Base-by-base conservation (phyloP, 331 rosid genomes). In the Saraca asoca region DNA sequence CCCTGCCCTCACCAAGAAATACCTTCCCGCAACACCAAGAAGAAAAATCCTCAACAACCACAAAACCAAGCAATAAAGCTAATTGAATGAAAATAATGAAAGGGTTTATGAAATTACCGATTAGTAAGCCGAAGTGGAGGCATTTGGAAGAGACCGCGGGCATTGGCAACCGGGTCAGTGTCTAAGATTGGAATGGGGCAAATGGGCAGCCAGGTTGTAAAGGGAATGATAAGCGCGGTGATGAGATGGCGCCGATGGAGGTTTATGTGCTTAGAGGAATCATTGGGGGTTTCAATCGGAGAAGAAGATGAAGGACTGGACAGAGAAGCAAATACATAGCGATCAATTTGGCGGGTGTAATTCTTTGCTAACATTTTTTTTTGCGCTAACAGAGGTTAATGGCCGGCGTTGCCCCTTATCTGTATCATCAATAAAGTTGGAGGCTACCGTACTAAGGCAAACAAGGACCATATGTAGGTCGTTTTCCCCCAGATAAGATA, bases 111-210 rank as follows among this genome's bases (percentile, higher is more conserved):
- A 71, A 76, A 78, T 72, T 78, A 85, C 91, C 95, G 82, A 70
- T 90, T 93, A 71, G 17, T 57, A 46, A 90, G 94, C 68, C 95
- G 85, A 44, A 75, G 64, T 19, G 98, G 98, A 20, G 98, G 98
- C 96, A 87, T 90, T 64, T 79, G 91, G 77, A 90, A 85, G 73
- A 93, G 96, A 24, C 98, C 98, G 1, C 91, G 78, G 7, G 98
- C 96, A 46, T 16, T 62, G 20, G 90, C 95, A 5, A 53, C 75
- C 2, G 86, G 83, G 7, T 45, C 75, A 1, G 86, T 81, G 7
- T 71, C 73, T 39, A 80, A 42, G 0, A 56, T 7, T 59, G 49
- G 68, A 14, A 62, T 49, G 57, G 65, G 29, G 58, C 69, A 62
- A 58, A 15, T 64, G 35, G 48, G 64, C 41, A 65, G 13, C 19